Base-by-base conservation (phyloP, 805 yeast species). In the Lipomyces yamadae region DNA sequence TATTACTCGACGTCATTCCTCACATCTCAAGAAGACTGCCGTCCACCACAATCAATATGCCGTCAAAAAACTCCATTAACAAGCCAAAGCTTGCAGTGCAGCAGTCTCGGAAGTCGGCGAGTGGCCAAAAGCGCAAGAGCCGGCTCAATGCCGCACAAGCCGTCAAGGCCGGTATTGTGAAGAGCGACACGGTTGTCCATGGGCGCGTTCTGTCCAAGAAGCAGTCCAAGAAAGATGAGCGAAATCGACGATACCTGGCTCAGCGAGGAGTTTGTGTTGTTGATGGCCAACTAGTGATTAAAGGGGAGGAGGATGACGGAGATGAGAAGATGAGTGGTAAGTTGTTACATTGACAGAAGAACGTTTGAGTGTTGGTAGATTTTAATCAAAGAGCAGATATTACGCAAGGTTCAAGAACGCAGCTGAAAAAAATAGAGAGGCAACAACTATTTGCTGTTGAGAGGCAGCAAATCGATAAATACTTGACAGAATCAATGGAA, bases 21-120 rank as follows among this genome's bases (percentile, higher is more conserved):
- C 48, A 42, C 15, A 10, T 42, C 18, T 1, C 24, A 24, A 24
- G 24, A 42, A 42, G 48, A 5, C n/a, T 15, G 48, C 48, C 2
- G 48, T 42, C 15, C 2, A 42, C 48, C 18, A 42, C 48, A 18
- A 42, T 42, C 18, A 42, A 10, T 34, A 91, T 91, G 96, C 95
- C 96, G 42, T 88, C 92, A 18, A 89, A 84, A 79, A 91, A 90
- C 81, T 85, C 92, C 56, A 82, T 91, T 71, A 92, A 92, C 78
- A 90, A 88, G 78, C 96, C 95, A 58, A 74, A 83, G 53, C 77
- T 86, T 37, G 84, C 86, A 32, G 82, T 81, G 73, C 87, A 84
- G 75, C 82, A 91, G 78, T 81, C 87, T 18, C 80, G 82, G 32
- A 73, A 74, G 35, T 70, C 71, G 52, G 61, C 62, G 6, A 61